Evolutionary conservation across 1,284 basidiomycete genomes (phyloP).

Genomic region (Melanopsichium pennsylvanicum): DNA sequence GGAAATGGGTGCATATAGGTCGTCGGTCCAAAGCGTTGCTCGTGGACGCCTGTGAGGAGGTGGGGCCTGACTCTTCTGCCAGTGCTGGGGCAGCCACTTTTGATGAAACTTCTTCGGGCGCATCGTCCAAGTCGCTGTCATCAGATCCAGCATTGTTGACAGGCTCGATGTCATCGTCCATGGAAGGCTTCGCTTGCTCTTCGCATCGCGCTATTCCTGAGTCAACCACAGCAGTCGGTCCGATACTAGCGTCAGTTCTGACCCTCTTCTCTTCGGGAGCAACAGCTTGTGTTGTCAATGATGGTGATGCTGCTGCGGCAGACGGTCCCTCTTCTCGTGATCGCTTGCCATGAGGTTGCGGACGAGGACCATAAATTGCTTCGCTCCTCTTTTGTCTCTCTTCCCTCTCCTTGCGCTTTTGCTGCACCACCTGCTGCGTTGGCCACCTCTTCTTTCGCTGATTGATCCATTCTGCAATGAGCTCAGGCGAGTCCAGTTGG

Average conservation of each 20-base stretch:
- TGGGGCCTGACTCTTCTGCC: background rate
- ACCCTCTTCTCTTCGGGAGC: slow-evolving; percentile 1
- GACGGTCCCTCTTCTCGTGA: background rate
- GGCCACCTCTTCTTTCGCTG: slow-evolving; percentile 64
- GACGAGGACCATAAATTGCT: slow-evolving; percentile 27
- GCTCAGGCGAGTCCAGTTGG: slow-evolving; percentile 58
- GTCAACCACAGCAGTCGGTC: background rate
- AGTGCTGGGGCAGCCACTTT: slow-evolving; percentile 4
- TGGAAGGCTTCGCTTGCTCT: no score
- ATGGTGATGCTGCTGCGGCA: background rate
- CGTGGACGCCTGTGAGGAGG: background rate
- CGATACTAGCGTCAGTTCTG: background rate
- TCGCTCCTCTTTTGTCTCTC: slow-evolving; percentile 33
- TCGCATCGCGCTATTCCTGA: no score
- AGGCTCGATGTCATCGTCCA: background rate
- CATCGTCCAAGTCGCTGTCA: slow-evolving; percentile 14
- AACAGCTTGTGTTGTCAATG: background rate
- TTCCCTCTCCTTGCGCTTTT: slow-evolving; percentile 48
- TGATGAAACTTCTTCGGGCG: slow-evolving; percentile 32
- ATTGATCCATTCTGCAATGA: slow-evolving; percentile 62
- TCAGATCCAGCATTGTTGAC: background rate
- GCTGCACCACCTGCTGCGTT: slow-evolving; percentile 43
- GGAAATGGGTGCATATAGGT: slow-evolving; percentile 45
- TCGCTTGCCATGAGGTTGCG: slow-evolving; percentile 13
- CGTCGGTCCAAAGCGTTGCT: slow-evolving; percentile 14